Evolutionary conservation across 495 filamentous ascomycete genomes (phyloP), one percentile per base, ranked within the genome.

Genomic region (Lasiosphaeriaceae sp.): DNA sequence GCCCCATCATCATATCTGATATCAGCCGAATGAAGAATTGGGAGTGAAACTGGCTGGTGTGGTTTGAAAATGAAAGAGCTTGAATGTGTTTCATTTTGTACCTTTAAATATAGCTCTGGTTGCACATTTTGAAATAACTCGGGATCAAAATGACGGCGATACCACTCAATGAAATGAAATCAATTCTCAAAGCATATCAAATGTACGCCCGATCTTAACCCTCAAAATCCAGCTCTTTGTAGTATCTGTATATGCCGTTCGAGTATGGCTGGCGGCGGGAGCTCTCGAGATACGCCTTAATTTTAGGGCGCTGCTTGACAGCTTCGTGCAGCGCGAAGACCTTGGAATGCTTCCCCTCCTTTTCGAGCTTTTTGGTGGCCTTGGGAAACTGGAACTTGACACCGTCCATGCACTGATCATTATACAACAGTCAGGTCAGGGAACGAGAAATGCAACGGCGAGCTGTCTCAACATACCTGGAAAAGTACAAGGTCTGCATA

Each of bases 401-500:
- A 14, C 82, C 77, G 64, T 79, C 77, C 34, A 78, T 50, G 41
- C 74, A 76, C 70, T 78, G n/a, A 17, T 2, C 21, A 43, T 14
- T 5, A 11, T n/a, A n/a, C n/a, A 7, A 12, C 47, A 8, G 2
- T 19, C 22, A 31, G 21, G 11, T 34, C 12, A 12, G 47, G 29
- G 21, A n/a, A n/a, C n/a, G n/a, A n/a, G n/a, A n/a, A n/a, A n/a
- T n/a, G 46, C 11, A 17, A 26, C 21, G 19, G 21, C 11, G 3
- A 4, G 22, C 22, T 11, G 14, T 12, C 19, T 29, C 50, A 44
- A 62, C 65, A 34, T 50, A 84, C 81, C 64, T 88, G 86, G 65
- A 81, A 90, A 0, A 89, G 64, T n/a, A 86, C 83, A 50, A 85
- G 70, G 71, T 90, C 86, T 26, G 86, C 86, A 71, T 83, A 85